Evolutionary conservation across 23 red algal genomes (phyloP).

Genomic region (Gracilaria gracilis): DNA sequence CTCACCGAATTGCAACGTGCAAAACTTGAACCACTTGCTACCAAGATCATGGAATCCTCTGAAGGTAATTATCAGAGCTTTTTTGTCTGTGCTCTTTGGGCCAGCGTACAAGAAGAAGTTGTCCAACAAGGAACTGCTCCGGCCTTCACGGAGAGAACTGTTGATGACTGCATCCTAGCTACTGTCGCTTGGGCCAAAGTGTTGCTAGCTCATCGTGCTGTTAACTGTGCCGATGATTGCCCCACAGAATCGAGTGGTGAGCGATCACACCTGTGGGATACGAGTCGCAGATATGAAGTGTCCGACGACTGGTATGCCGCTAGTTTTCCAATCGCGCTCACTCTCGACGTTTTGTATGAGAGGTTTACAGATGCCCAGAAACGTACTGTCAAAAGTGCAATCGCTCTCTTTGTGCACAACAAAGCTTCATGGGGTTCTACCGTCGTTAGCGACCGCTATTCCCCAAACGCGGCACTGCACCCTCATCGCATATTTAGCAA

Average conservation of each 20-base stretch:
- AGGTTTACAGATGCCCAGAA: slow-evolving; percentile 30
- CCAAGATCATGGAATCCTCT: slow-evolving; percentile 7
- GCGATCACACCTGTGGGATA: slow-evolving; percentile 42
- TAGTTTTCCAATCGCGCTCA: slow-evolving; percentile 29
- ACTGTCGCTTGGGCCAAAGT: slow-evolving; percentile 63
- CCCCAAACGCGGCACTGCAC: slow-evolving; percentile 32
- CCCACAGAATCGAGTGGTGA: slow-evolving; percentile 35
- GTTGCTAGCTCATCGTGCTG: slow-evolving; percentile 48
- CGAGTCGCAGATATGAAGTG: slow-evolving; percentile 18
- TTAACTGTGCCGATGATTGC: slow-evolving; percentile 32
- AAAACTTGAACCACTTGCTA: slow-evolving; percentile 29
- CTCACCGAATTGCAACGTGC: slow-evolving; percentile 3
- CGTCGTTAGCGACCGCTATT: slow-evolving; percentile 13
- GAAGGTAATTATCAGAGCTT: slow-evolving; percentile 37
- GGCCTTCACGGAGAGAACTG: background rate
- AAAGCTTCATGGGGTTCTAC: slow-evolving; percentile 52
- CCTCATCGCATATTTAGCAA: slow-evolving; percentile 74
- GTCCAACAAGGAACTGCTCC: background rate
- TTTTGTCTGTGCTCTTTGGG: slow-evolving; percentile 68
- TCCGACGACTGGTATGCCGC: slow-evolving; percentile 42
- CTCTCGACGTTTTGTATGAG: slow-evolving; percentile 59
- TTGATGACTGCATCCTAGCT: slow-evolving; percentile 50
- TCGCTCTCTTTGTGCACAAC: slow-evolving; percentile 41
- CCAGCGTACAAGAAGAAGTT: slow-evolving; percentile 30
- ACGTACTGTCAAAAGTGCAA: slow-evolving; percentile 21